Conservation (phyloP, 179 eudicot species). For the Spergularia azorica region DNA sequence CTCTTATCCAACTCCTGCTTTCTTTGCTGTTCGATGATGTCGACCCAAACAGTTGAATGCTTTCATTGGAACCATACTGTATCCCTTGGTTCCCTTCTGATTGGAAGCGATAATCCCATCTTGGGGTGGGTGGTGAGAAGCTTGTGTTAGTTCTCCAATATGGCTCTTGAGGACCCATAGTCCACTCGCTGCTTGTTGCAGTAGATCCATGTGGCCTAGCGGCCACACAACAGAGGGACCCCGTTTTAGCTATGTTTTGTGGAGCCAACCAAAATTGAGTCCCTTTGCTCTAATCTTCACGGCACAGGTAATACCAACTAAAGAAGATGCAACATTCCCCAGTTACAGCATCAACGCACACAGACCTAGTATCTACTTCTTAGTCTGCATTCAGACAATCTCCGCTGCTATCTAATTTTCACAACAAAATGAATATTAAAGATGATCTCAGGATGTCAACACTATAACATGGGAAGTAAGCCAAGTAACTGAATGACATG, state of each 20-base stretch:
- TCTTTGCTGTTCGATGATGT: conserved; percentile 84
- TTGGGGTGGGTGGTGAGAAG: conserved; percentile 86
- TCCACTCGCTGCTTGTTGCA: conserved; percentile 81
- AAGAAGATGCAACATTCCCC: conserved; percentile 16
- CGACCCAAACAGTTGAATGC: conserved; percentile 71
- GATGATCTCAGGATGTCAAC: background rate
- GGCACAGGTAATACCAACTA: conserved; percentile 16
- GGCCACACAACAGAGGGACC: conserved; percentile 99
- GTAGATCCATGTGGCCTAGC: conserved; percentile 99
- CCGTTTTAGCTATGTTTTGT: conserved; percentile 87
- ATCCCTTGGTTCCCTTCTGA: conserved; percentile 48
- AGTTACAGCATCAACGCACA: background rate
- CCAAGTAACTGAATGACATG: background rate
- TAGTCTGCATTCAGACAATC: conserved; percentile 1
- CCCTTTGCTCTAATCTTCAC: conserved; percentile 25
- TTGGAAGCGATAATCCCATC: conserved; percentile 80
- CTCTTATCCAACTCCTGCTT: conserved; percentile 84
- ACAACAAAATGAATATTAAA: background rate
- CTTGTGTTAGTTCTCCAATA: conserved; percentile 92
- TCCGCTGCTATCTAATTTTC: background rate
- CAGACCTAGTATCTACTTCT: background rate
- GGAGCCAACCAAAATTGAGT: conserved; percentile 31
- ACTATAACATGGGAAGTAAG: background rate
- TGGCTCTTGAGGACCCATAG: conserved; percentile 82
- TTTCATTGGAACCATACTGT: conserved; percentile 75